These are phyloP conservation scores for Myxozyma nipponensis DNA, from an alignment of 805 yeast species.

Conservation along the genomic window DNA sequence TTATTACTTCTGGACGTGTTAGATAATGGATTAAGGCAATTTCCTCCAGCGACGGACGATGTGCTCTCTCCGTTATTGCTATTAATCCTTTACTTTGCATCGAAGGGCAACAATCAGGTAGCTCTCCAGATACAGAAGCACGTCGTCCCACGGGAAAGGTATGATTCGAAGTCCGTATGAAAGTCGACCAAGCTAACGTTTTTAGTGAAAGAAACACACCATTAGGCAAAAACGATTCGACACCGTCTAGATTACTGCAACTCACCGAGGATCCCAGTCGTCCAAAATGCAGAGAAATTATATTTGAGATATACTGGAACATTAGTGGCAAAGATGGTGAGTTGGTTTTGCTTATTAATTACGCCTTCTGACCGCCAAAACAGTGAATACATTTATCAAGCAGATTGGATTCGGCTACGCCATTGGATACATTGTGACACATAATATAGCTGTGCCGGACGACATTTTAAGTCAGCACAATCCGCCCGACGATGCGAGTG, in stretches of 20 bases:
- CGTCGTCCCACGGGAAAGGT: background rate
- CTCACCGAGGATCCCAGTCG: conserved; percentile 25
- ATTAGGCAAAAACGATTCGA: conserved; percentile 27
- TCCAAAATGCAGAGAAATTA: conserved; percentile 21
- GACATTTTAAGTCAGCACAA: conserved; percentile 7
- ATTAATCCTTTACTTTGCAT: background rate
- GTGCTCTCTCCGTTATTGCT: background rate
- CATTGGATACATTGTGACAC: conserved; percentile 29
- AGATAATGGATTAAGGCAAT: too few species aligned
- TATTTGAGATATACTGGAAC: conserved; percentile 30
- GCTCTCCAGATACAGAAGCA: background rate
- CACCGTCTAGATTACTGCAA: conserved; percentile 28
- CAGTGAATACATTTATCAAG: conserved; percentile 26
- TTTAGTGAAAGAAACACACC: conserved; percentile 29
- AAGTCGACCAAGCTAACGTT: background rate
- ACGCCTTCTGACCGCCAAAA: background rate
- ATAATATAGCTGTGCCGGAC: conserved; percentile 23
- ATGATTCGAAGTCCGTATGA: background rate
- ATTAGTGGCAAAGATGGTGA: conserved; percentile 26
- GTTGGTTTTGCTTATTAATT: background rate
- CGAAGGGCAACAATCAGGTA: background rate
- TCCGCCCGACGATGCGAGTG: background rate
- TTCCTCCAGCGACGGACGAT: too few species aligned
- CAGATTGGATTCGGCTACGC: conserved; percentile 35
- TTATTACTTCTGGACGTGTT: too few species aligned